Percentiles rank a stretch among this genome's conserved stretches.
These are phyloP conservation scores for Apiospora malaysiana DNA, from an alignment of 2,329 filamentous ascomycete species.

Conservation along the genomic window DNA sequence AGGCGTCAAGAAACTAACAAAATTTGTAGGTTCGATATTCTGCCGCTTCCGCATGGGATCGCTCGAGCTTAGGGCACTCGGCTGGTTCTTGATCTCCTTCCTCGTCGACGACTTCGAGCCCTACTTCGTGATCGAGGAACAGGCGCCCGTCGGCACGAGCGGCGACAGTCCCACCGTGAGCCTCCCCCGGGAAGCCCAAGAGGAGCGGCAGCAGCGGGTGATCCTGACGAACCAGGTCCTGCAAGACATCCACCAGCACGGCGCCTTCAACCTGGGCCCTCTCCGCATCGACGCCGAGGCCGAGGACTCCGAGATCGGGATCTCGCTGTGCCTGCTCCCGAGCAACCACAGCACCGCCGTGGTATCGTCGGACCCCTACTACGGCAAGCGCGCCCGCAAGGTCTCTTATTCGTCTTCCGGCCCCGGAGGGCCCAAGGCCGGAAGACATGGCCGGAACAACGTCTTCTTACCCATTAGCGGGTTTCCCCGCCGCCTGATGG, in stretches of 20 bases:
- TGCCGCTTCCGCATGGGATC: slow-evolving; percentile 38
- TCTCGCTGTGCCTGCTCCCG: slow-evolving; percentile 37
- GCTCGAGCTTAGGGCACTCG: slow-evolving; percentile 37
- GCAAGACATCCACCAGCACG: slow-evolving; percentile 40
- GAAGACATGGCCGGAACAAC: neutral
- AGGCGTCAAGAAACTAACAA: no score
- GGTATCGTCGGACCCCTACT: neutral
- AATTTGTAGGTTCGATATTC: slow-evolving; percentile 35
- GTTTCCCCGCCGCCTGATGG: slow-evolving; percentile 39
- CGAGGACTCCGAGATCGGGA: slow-evolving; percentile 34
- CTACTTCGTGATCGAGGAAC: slow-evolving; percentile 39
- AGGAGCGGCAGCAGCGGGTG: slow-evolving; percentile 34
- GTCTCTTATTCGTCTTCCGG: slow-evolving; percentile 24
- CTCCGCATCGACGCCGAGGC: slow-evolving; percentile 32
- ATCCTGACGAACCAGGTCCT: slow-evolving; percentile 34
- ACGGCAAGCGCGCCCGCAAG: neutral
- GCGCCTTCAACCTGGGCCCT: slow-evolving; percentile 37
- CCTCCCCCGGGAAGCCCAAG: neutral
- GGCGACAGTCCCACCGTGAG: neutral
- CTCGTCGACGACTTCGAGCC: slow-evolving; percentile 41
- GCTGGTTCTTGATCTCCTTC: slow-evolving; percentile 38
- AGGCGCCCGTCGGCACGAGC: neutral
- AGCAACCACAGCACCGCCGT: slow-evolving; percentile 29
- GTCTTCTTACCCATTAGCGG: slow-evolving; percentile 37
- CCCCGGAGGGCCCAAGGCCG: slow-evolving; percentile 24